These are phyloP conservation scores for Astrocystis sublimbata DNA, from an alignment of 495 filamentous ascomycete genomes.

Conservation along the genomic window DNA sequence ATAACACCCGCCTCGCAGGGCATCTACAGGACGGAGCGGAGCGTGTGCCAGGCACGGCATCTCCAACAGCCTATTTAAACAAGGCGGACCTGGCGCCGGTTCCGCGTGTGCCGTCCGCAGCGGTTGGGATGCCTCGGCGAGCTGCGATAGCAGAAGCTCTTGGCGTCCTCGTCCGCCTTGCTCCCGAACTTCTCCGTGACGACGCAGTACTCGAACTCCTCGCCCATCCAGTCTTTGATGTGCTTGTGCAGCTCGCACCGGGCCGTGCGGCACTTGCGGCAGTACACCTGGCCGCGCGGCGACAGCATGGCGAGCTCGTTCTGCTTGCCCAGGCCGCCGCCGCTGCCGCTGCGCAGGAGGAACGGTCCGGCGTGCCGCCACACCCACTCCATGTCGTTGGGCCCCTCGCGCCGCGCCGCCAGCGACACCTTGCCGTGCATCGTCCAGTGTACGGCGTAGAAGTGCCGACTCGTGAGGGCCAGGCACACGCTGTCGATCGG, in stretches of 20 bases:
- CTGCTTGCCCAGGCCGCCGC: slow-evolving; percentile 27
- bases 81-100: slow-evolving; percentile 29
- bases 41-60: background rate
- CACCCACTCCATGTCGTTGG: slow-evolving; percentile 57
- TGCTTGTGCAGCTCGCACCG: slow-evolving; percentile 57
- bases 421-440: slow-evolving; percentile 53
- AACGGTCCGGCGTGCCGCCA: slow-evolving; percentile 51
- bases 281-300: slow-evolving; percentile 48
- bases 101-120: slow-evolving; percentile 50
- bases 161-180: slow-evolving; percentile 37
- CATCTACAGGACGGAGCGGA: background rate
- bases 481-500: slow-evolving; percentile 58
- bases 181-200: slow-evolving; percentile 53
- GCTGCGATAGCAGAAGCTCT: slow-evolving; percentile 48
- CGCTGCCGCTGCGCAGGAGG: slow-evolving; percentile 13
- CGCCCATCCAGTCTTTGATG: slow-evolving; percentile 53
- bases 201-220: slow-evolving; percentile 50
- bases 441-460: slow-evolving; percentile 53
- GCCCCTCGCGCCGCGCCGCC: slow-evolving; percentile 48
- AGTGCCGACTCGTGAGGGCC: slow-evolving; percentile 50
- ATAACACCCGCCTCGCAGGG: background rate
- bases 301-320: slow-evolving; percentile 41
- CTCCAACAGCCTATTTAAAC: slow-evolving; percentile 10
- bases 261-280: slow-evolving; percentile 53
- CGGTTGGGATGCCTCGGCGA: slow-evolving; percentile 48